Evolutionary conservation across 139 green algal species (phyloP), one percentile per base, ranked within the genome.

Genomic region (Haematococcus lacustris): DNA sequence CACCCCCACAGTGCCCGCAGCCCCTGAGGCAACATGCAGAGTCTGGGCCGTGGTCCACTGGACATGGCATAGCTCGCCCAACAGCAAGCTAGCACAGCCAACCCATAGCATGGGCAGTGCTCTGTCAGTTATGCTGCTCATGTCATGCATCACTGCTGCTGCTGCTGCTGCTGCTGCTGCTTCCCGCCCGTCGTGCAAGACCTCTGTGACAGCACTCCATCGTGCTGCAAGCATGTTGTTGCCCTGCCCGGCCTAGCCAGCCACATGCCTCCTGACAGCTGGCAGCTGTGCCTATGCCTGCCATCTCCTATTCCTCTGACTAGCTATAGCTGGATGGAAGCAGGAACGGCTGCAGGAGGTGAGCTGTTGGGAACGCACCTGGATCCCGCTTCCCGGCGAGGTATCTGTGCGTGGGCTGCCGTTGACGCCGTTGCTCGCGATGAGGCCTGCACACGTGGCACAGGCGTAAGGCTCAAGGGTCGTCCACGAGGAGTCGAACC

Each of bases 391-490:
- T 4, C 76, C 37, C 13, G 86, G 79, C 1, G 75, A 57, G 0
- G 76, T 68, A 5, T 71, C 76, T 0, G 71, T 80, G 2, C 60
- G 71, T 1, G 76, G 67, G 0, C 76, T 76, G 0, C 91, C 93
- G 51, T 97, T 97, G 2, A 98, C 91, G 21, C 92, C 91, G 70
- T 98, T 98, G 77, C 83, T 92, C 4, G 88, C 87, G 51, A 98
- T 92, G 2, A 92, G 80, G 9, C 90, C 91, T 94, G 82, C 35
- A 53, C 43, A 53, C 43, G 17, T 28, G 9, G 17, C 43, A 53
- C 43, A 53, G 9, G 17, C 9, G 17, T 28, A 9, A 9, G 17
- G 17, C 43, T 28, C 43, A 53, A 28, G 43, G 43, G 17, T 9
- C 17, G 9, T 17, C 17, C 43, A 53, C 9, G 43, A 53, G 9